A percentile compares a stretch with the other conserved stretches of the same genome.
phyloP scores from a whole-genome alignment of 2,329 filamentous ascomycete species.

The Trichoderma sp. region DNA sequence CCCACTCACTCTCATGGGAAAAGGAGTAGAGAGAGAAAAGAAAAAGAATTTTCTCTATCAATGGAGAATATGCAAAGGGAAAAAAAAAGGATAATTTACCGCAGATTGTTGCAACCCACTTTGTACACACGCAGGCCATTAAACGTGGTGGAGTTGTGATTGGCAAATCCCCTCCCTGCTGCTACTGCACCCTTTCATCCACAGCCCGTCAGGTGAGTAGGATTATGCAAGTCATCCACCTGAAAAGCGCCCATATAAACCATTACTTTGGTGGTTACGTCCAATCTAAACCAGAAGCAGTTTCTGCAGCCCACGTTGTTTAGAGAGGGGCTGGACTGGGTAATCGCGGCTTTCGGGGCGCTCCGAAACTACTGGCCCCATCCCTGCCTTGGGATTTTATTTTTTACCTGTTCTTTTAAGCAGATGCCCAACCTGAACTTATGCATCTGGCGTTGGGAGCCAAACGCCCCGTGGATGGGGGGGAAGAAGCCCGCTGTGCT shows the following conservation, averaged over 20 bases:
- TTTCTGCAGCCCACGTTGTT: conserved; percentile 10
- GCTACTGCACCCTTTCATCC: background rate
- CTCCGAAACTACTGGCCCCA: conserved; percentile 12
- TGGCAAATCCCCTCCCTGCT: background rate
- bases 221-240: conserved; percentile 18
- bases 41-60: background rate
- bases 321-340: conserved; percentile 10
- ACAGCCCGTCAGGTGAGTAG: conserved; percentile 14
- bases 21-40: background rate
- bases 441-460: conserved; percentile 9
- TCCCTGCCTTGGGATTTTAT: background rate
- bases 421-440: conserved; percentile 20
- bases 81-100: background rate
- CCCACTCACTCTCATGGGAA: background rate
- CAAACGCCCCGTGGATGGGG: background rate
- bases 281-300: background rate
- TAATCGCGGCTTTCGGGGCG: conserved; percentile 25
- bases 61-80: background rate
- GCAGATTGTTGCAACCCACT: background rate
- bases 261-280: background rate
- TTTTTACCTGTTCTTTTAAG: background rate
- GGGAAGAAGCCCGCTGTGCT: background rate
- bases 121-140: conserved; percentile 12
- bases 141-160: background rate
- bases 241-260: background rate